Evolutionary conservation across 75 land plant genomes (phyloP).

Genomic region (Sequoia sempervirens): DNA sequence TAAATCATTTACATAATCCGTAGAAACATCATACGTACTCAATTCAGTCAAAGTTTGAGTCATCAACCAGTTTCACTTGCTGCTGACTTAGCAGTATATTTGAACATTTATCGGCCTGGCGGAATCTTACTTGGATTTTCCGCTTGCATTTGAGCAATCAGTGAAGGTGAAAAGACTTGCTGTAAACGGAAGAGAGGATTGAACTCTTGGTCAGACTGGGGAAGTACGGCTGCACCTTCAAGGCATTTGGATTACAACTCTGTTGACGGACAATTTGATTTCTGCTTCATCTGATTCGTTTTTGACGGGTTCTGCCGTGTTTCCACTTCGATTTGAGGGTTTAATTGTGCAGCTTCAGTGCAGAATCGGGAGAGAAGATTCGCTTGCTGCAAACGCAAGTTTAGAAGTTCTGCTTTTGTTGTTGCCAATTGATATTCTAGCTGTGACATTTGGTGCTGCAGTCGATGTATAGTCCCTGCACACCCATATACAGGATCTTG

Average conservation of each 20-base stretch:
- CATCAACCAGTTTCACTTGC: no score
- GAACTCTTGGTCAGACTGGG: background rate
- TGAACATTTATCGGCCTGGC: background rate
- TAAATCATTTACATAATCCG: no score
- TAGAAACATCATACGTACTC: no score
- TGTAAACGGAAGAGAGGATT: background rate
- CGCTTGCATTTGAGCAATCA: background rate
- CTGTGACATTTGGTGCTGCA: background rate
- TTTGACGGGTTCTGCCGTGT: background rate
- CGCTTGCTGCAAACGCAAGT: no score
- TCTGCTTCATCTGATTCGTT: background rate
- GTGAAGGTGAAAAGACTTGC: background rate
- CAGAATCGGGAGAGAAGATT: no score
- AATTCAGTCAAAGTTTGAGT: no score
- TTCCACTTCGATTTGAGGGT: background rate
- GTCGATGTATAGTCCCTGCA: background rate
- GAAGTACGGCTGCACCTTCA: background rate
- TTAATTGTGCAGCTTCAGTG: no score
- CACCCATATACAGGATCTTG: conserved; percentile 5
- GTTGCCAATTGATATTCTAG: background rate
- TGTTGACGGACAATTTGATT: background rate
- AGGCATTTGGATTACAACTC: background rate
- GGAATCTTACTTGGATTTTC: background rate
- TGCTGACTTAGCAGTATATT: no score
- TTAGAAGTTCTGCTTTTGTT: no score